Evolutionary conservation across 306 rosid species (phyloP).

Genomic region (Trichosanthes cucumerina): DNA sequence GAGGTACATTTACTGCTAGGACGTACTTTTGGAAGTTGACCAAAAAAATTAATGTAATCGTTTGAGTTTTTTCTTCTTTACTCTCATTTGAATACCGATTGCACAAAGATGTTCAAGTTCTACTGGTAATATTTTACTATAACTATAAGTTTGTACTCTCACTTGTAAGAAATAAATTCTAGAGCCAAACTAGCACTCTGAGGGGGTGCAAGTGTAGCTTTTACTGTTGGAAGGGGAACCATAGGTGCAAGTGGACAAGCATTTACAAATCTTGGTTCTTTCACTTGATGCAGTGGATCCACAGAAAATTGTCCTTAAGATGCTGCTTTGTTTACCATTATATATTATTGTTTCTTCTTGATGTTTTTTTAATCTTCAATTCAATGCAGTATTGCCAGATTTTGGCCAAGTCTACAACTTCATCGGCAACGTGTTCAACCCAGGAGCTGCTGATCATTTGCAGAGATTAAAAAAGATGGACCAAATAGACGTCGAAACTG

Average conservation of each 20-base stretch:
- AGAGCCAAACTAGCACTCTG: not conserved
- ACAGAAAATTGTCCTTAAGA: not conserved
- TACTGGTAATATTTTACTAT: not conserved
- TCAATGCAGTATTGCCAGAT: conserved; percentile 85
- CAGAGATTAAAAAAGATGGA: conserved; percentile 77
- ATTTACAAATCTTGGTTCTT: not conserved
- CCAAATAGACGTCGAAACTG: conserved; percentile 88
- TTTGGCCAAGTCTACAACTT: conserved; percentile 75
- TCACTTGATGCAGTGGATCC: not conserved
- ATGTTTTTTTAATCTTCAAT: not conserved
- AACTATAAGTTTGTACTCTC: not conserved
- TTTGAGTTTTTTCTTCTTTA: not conserved
- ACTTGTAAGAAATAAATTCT: not conserved
- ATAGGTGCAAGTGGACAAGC: not conserved
- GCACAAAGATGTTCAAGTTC: not conserved
- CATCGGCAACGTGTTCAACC: conserved; percentile 94
- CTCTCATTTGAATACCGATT: not conserved
- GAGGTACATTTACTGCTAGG: not conserved
- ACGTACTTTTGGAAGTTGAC: not conserved
- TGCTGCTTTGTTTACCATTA: not conserved
- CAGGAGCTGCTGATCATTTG: conserved; percentile 50
- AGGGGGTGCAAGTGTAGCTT: not conserved
- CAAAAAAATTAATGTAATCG: not conserved
- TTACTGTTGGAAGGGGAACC: not conserved
- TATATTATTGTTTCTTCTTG: not conserved